Evolutionary conservation across 306 rosid species (phyloP).

Genomic region (Dryas octopetala): DNA sequence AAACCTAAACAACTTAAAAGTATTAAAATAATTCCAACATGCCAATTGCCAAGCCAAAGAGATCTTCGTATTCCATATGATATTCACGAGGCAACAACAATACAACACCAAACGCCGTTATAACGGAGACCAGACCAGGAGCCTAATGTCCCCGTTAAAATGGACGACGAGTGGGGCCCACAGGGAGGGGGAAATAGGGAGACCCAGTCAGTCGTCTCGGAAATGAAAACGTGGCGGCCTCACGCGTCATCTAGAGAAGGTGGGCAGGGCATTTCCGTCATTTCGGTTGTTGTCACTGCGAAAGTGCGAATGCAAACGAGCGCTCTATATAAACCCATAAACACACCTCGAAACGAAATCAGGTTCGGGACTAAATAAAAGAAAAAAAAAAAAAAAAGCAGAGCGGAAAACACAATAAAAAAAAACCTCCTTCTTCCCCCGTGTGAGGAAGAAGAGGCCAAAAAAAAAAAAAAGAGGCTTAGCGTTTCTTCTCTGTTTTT

Average conservation of each 20-base stretch:
- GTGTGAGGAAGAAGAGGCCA: slow-evolving; percentile 24
- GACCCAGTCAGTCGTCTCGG: slow-evolving; percentile 3
- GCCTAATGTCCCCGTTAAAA: slow-evolving; percentile 7
- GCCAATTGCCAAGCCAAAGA: too few species aligned
- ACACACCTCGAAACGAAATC: neutral
- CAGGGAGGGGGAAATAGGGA: neutral
- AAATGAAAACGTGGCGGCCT: slow-evolving; percentile 24
- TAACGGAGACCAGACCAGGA: neutral
- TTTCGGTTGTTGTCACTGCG: neutral
- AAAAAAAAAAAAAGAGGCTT: too few species aligned
- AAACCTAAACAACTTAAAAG: too few species aligned
- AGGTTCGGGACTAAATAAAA: neutral
- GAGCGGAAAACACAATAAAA: neutral
- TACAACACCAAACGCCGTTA: too few species aligned
- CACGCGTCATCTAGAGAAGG: neutral
- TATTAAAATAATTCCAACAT: too few species aligned
- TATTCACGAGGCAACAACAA: too few species aligned
- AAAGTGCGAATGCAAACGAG: too few species aligned
- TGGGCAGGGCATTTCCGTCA: neutral
- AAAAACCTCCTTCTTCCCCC: slow-evolving; percentile 20
- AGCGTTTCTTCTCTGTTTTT: neutral
- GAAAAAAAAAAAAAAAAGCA: neutral
- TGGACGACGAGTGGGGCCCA: neutral
- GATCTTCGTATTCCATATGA: too few species aligned
- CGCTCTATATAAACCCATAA: neutral